Evolutionary conservation across 345 rosid species (phyloP).

Genomic region (Anacardium occidentale): DNA sequence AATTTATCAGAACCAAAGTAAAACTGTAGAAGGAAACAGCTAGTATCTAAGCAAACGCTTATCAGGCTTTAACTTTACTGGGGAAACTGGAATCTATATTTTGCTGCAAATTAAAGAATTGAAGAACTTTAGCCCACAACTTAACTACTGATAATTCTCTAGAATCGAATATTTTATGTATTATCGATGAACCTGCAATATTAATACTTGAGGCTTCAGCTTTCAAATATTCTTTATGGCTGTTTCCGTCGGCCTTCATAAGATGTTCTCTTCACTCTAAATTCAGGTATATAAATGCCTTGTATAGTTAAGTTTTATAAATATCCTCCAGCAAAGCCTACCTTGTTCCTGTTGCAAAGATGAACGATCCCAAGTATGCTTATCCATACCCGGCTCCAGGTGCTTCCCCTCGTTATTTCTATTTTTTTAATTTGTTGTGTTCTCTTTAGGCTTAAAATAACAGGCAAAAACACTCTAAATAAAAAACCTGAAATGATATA

Average conservation of each 20-base stretch:
- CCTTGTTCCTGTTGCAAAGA: neutral
- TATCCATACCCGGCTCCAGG: conserved; percentile 58
- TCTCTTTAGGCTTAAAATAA: too few species aligned
- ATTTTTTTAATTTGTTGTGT: too few species aligned
- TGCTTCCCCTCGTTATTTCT: neutral
- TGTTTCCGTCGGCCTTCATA: too few species aligned
- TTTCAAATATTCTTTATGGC: neutral
- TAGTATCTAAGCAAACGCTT: too few species aligned
- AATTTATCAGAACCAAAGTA: too few species aligned
- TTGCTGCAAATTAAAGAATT: neutral
- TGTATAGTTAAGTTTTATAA: too few species aligned
- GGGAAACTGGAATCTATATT: conserved; percentile 8
- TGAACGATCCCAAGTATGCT: conserved; percentile 53
- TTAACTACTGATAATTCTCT: neutral
- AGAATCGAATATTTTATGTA: neutral
- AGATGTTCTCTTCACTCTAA: neutral
- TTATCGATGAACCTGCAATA: too few species aligned
- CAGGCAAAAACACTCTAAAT: too few species aligned
- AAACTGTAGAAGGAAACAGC: neutral
- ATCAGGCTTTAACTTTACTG: neutral
- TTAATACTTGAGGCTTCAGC: neutral
- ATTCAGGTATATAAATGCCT: neutral
- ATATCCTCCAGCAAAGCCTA: neutral
- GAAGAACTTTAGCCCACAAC: neutral
- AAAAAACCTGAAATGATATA: too few species aligned